These are phyloP conservation scores for Phytopythium oedochilum DNA, from an alignment of 352 stramenopile species.

Conservation along the genomic window DNA sequence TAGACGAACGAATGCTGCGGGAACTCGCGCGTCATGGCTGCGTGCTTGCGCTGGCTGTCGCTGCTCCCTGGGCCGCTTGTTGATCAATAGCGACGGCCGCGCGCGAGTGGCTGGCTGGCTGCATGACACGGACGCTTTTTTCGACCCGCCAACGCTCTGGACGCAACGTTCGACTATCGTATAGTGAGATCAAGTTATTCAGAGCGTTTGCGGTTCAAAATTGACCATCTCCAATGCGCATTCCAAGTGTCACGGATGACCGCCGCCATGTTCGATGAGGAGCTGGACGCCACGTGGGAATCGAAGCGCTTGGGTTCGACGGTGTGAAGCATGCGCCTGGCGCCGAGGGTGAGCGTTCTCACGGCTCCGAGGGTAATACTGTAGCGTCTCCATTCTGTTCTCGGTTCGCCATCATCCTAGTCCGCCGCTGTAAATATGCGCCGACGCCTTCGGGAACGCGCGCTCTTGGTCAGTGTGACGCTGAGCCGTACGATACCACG, in stretches of 20 bases:
- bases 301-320: too few relatives aligned
- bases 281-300: too few relatives aligned
- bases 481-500: conserved; percentile 18
- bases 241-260: too few relatives aligned
- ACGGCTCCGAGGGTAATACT: too few relatives aligned
- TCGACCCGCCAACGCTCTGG: neutral
- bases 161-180: too few relatives aligned
- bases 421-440: neutral
- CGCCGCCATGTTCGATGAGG: too few relatives aligned
- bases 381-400: too few relatives aligned
- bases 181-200: neutral
- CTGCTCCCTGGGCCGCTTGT: neutral
- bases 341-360: too few relatives aligned
- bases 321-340: too few relatives aligned
- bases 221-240: neutral
- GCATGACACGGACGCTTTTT: too few relatives aligned
- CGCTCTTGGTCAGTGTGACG: neutral
- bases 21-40: conserved; percentile 2
- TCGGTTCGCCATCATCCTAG: too few relatives aligned
- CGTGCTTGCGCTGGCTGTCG: neutral
- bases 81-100: neutral
- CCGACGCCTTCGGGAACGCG: too few relatives aligned
- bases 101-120: neutral
- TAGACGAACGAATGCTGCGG: conserved; percentile 7
- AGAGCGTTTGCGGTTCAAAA: conserved; percentile 1